These are phyloP conservation scores for Teratosphaeria pseudoeucalypti DNA, from an alignment of 2,329 filamentous ascomycete species.

Conservation along the genomic window DNA sequence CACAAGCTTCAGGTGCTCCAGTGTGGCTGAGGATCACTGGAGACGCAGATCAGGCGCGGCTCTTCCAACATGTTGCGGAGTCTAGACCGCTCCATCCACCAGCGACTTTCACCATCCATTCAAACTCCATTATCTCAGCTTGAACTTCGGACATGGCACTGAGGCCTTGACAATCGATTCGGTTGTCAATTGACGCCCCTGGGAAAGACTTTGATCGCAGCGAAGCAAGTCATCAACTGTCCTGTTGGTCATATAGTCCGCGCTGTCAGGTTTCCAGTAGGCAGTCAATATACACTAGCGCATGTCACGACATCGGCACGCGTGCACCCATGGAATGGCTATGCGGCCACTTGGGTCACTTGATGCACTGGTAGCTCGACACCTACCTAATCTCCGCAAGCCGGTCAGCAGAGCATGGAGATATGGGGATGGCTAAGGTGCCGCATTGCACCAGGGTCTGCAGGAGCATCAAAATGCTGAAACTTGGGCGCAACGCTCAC, in stretches of 20 bases:
- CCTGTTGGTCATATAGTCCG: background rate
- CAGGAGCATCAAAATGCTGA: too few relatives aligned
- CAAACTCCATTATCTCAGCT: background rate
- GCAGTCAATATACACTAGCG: background rate
- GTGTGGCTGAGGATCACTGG: background rate
- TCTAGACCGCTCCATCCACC: background rate
- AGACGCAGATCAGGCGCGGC: background rate
- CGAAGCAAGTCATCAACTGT: background rate
- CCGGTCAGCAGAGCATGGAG: too few relatives aligned
- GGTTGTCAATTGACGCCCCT: background rate
- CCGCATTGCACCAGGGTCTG: too few relatives aligned
- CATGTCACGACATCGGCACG: background rate
- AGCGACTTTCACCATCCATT: background rate
- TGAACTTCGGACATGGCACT: background rate
- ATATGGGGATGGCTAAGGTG: too few relatives aligned
- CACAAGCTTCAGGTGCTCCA: background rate
- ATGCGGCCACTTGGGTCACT: background rate
- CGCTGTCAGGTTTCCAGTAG: background rate
- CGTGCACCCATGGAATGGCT: background rate
- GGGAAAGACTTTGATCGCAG: background rate
- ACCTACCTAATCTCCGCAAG: background rate
- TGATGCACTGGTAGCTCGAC: background rate
- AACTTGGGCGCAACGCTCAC: too few relatives aligned
- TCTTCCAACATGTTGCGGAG: background rate
- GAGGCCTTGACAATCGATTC: background rate